Conservation (phyloP, 768 basidiomycete genomes). For the Naematelia aurantialba region DNA sequence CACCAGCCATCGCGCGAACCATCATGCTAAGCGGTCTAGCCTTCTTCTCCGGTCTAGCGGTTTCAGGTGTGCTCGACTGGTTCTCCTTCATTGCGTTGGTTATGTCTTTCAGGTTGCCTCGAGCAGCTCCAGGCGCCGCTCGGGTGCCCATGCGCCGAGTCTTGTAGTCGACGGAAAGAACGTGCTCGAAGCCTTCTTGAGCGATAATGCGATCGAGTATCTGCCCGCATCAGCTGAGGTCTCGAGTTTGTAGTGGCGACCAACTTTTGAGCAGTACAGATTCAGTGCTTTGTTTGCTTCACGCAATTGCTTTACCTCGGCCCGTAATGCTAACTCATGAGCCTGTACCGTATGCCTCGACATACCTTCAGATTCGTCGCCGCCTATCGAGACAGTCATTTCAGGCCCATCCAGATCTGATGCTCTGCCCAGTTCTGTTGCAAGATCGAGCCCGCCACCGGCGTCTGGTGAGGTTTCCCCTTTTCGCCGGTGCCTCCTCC, state of each 20-base stretch:
- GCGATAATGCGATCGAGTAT: conserved; percentile 96
- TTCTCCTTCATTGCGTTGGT: neutral
- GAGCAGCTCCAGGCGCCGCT: neutral
- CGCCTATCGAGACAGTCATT: conserved; percentile 23
- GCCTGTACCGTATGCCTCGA: neutral
- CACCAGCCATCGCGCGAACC: conserved; percentile 21
- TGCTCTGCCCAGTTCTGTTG: conserved; percentile 84
- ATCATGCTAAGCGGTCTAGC: conserved; percentile 46
- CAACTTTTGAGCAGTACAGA: conserved; percentile 79
- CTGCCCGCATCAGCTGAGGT: conserved; percentile 25
- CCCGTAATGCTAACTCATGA: conserved; percentile 59
- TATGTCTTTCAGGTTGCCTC: conserved; percentile 11
- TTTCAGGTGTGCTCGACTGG: neutral
- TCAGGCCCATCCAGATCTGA: conserved; percentile 51
- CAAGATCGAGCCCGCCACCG: conserved; percentile 49
- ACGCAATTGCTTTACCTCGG: conserved; percentile 84
- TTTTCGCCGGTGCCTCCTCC: conserved; percentile 9
- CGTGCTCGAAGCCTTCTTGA: conserved; percentile 90
- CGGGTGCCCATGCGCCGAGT: conserved; percentile 28
- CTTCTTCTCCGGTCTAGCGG: conserved; percentile 15
- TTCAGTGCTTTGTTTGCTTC: conserved; percentile 95
- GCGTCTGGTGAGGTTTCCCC: conserved; percentile 21
- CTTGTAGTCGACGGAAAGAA: conserved; percentile 78
- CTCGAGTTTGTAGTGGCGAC: neutral
- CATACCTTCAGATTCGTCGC: conserved; percentile 30